Conservation (phyloP, 2,329 filamentous ascomycete species). For the Hortaea werneckii region DNA sequence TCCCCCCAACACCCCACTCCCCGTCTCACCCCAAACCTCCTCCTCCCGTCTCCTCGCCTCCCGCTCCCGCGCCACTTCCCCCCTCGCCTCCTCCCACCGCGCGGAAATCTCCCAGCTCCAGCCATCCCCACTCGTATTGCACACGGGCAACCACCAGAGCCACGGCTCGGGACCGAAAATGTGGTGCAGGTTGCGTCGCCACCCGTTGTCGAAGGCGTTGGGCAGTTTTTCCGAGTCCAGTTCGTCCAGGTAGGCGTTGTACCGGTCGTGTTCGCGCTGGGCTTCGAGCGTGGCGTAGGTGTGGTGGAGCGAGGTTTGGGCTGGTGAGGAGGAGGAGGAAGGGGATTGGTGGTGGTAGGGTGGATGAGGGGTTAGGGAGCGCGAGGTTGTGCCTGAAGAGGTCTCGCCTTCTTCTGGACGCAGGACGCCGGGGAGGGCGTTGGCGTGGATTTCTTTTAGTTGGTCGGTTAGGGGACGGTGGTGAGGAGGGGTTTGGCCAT, state of each 20-base stretch:
- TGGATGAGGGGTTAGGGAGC: slow-evolving; percentile 10
- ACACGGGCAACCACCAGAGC: slow-evolving; percentile 71
- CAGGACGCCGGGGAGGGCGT: slow-evolving; percentile 69
- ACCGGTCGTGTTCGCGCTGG: slow-evolving; percentile 55
- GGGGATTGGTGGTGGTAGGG: background rate
- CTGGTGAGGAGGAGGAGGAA: slow-evolving; percentile 29
- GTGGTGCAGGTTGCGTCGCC: slow-evolving; percentile 66
- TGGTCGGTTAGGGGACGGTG: slow-evolving; percentile 48
- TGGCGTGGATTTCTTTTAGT: slow-evolving; percentile 70
- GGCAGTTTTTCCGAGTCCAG: slow-evolving; percentile 79
- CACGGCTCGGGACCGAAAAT: slow-evolving; percentile 66
- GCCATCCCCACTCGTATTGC: slow-evolving; percentile 80
- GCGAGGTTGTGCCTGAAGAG: slow-evolving; percentile 15
- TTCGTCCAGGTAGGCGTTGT: slow-evolving; percentile 78
- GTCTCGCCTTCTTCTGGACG: slow-evolving; percentile 72
- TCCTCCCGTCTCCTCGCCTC: slow-evolving; percentile 26
- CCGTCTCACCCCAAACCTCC: slow-evolving; percentile 2
- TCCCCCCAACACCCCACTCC: slow-evolving; percentile 3
- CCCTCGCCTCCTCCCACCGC: slow-evolving; percentile 64
- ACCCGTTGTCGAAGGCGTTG: slow-evolving; percentile 86
- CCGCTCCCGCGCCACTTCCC: slow-evolving; percentile 40
- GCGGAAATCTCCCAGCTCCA: slow-evolving; percentile 87
- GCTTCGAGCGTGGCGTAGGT: slow-evolving; percentile 37
- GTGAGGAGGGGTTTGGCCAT: background rate
- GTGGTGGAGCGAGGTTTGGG: slow-evolving; percentile 32